phyloP scores from a whole-genome alignment of 139 green algal species.

The Cymbomonas tetramitiformis region DNA sequence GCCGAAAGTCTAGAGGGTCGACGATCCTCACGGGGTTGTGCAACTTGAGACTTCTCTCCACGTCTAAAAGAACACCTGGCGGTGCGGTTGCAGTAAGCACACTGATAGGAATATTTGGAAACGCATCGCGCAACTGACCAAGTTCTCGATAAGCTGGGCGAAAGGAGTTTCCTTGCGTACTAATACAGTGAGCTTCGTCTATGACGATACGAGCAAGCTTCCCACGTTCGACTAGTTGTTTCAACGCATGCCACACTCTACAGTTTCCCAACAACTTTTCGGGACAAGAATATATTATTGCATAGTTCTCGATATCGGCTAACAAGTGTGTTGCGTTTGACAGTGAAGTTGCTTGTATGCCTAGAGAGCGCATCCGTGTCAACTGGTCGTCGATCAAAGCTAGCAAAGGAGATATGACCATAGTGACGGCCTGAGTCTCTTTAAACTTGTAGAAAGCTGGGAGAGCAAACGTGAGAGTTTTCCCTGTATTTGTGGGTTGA shows the following conservation, averaged over 20 bases:
- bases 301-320: background rate
- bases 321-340: background rate
- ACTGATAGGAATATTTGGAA: constrained; percentile 35
- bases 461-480: constrained; percentile 60
- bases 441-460: constrained; percentile 14
- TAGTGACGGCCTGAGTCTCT: constrained; percentile 4
- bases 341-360: background rate
- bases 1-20: no score
- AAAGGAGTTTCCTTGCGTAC: constrained; percentile 49
- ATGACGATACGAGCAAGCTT: constrained; percentile 42
- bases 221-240: constrained; percentile 33
- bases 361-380: constrained; percentile 25
- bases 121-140: constrained; percentile 20
- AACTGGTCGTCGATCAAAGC: constrained; percentile 76
- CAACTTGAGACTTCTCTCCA: no score
- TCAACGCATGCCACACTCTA: constrained; percentile 42
- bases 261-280: constrained; percentile 64
- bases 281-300: constrained; percentile 69
- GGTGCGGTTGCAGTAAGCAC: constrained; percentile 54
- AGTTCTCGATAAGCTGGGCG: constrained; percentile 47
- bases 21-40: no score
- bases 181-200: constrained; percentile 53
- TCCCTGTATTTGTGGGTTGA: constrained; percentile 84
- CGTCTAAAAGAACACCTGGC: constrained; percentile 41
- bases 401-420: constrained; percentile 59